phyloP scores from a whole-genome alignment of 495 filamentous ascomycete species.

The Talaromyces borbonicus region DNA sequence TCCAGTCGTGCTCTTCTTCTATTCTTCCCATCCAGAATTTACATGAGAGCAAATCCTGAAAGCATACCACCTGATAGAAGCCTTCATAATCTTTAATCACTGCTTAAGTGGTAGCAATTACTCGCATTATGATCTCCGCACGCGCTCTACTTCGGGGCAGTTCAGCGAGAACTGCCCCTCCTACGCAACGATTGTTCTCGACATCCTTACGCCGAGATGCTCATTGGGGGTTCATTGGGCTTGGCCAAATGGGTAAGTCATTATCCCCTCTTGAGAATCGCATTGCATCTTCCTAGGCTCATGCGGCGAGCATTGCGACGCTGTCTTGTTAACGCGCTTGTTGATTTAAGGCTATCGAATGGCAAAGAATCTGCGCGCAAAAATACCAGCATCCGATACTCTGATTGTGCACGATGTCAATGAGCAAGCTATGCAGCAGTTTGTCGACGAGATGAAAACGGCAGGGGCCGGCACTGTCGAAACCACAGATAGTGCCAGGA shows the following conservation, averaged over 20 bases:
- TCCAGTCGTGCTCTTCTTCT: not conserved
- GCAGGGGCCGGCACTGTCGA: conserved; percentile 33
- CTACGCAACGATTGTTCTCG: conserved; percentile 40
- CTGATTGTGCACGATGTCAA: conserved; percentile 71
- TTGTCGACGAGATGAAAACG: conserved; percentile 49
- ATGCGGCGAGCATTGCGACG: conserved; percentile 5
- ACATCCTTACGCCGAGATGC: conserved; percentile 42
- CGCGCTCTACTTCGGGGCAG: conserved; percentile 4
- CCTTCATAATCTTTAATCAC: not conserved
- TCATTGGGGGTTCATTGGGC: conserved; percentile 74
- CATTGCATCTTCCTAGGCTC: no score
- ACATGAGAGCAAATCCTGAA: no score
- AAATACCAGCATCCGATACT: conserved; percentile 59
- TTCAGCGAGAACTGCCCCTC: not conserved
- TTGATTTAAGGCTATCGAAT: conserved; percentile 58
- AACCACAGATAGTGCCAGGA: conserved; percentile 45
- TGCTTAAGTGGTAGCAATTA: not conserved
- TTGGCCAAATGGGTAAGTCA: conserved; percentile 75
- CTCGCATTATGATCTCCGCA: conserved; percentile 6
- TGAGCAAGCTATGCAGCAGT: conserved; percentile 42
- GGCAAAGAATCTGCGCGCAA: conserved; percentile 76
- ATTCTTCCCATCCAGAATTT: not conserved
- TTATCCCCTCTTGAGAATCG: not conserved
- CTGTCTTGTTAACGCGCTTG: conserved; percentile 4
- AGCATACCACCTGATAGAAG: no score